These are phyloP conservation scores for Stenocarpella maydis DNA, from an alignment of 2,329 filamentous ascomycete genomes.

Conservation along the genomic window DNA sequence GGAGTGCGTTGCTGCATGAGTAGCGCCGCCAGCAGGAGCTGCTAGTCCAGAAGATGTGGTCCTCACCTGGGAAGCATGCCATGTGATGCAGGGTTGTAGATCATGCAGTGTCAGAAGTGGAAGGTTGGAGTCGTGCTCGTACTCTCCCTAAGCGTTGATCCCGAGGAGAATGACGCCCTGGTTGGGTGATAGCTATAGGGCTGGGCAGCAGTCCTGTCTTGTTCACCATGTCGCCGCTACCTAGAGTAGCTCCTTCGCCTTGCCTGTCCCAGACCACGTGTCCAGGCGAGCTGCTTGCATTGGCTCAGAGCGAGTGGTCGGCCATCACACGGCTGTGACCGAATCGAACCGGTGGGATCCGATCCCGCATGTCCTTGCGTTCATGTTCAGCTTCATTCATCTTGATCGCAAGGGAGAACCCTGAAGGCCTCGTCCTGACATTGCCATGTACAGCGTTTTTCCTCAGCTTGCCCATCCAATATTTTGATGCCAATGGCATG, in stretches of 20 bases:
- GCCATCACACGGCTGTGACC: too few species aligned
- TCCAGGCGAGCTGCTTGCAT: not conserved
- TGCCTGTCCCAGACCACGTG: too few species aligned
- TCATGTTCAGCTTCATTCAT: accelerated
- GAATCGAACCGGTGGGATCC: too few species aligned
- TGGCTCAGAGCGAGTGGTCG: not conserved
- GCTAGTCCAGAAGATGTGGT: not conserved
- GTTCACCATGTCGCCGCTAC: not conserved
- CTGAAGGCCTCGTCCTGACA: too few species aligned
- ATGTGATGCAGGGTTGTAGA: too few species aligned
- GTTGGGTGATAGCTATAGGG: too few species aligned
- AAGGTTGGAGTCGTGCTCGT: not conserved
- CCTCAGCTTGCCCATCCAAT: not conserved
- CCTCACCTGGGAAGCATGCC: not conserved
- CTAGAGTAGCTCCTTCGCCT: too few species aligned
- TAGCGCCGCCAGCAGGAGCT: too few species aligned
- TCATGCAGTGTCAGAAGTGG: not conserved
- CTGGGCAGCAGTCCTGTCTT: not conserved
- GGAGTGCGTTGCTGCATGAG: not conserved
- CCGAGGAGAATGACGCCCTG: too few species aligned
- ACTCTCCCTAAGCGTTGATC: not conserved
- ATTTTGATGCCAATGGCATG: not conserved
- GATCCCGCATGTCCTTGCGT: too few species aligned
- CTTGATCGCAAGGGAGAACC: not conserved
- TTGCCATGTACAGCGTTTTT: not conserved